Conservation (phyloP, 306 rosid species). For the Dalbergia cultrata region DNA sequence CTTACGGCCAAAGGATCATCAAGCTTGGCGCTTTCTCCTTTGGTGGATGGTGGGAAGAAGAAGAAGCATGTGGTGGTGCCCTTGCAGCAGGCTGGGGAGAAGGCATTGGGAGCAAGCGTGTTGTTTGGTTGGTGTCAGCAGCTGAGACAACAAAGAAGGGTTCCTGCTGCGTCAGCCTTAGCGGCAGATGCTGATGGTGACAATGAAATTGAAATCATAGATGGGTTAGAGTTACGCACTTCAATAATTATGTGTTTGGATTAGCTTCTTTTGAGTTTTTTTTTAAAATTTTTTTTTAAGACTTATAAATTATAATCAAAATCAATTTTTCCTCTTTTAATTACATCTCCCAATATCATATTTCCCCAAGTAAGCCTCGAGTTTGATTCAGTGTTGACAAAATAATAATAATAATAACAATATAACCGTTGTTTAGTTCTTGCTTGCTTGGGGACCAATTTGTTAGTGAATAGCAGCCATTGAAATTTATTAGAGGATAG, state of each 20-base stretch:
- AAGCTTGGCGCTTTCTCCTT: conserved; percentile 57
- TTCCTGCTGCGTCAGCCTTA: conserved; percentile 54
- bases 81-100: conserved; percentile 14
- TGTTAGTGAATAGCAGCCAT: not conserved
- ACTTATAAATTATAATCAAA: no score
- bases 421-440: not conserved
- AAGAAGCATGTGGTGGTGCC: conserved; percentile 2
- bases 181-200: conserved; percentile 70
- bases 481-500: not conserved
- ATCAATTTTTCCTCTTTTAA: no score
- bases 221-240: conserved; percentile 53
- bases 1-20: conserved; percentile 39
- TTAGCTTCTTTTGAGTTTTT: no score
- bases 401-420: no score
- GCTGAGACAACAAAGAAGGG: conserved; percentile 49
- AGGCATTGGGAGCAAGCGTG: not conserved
- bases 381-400: not conserved
- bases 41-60: conserved; percentile 44
- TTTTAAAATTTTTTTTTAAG: no score
- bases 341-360: no score
- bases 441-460: conserved; percentile 40
- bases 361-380: no score
- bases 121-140: conserved; percentile 48
- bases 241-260: no score
- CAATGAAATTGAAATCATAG: conserved; percentile 49